A percentile compares a stretch with the other conserved stretches of the same genome.
Evolutionary conservation across 768 basidiomycete species (phyloP).

Genomic region (Phaeolepiota aurea): DNA sequence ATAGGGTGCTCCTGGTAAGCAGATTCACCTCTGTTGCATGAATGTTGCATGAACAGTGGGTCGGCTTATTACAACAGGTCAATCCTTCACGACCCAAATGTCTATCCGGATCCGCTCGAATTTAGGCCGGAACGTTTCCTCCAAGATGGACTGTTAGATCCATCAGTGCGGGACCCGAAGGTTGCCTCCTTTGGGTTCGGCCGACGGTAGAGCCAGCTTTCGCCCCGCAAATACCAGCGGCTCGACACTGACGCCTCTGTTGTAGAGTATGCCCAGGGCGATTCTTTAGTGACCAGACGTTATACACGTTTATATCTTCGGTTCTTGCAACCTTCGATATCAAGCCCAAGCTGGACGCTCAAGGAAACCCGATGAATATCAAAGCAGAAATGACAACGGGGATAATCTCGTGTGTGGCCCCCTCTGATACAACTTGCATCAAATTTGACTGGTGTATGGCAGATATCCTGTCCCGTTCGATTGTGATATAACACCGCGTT

Average conservation of each 20-base stretch:
- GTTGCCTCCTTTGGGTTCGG: constrained; percentile 14
- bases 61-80: constrained; percentile 12
- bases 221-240: neutral
- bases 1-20: neutral
- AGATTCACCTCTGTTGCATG: neutral
- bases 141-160: constrained; percentile 12
- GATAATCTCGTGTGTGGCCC: constrained; percentile 3
- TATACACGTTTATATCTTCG: constrained; percentile 16
- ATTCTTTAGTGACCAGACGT: constrained; percentile 12
- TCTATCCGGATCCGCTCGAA: constrained; percentile 24
- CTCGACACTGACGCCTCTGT: neutral
- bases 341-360: constrained; percentile 11
- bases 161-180: constrained; percentile 6
- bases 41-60: neutral
- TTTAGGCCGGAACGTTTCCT: constrained; percentile 31
- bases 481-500: constrained; percentile 2
- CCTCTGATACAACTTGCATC: neutral
- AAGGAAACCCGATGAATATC: constrained; percentile 12
- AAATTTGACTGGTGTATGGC: neutral
- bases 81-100: constrained; percentile 21
- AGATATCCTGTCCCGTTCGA: constrained; percentile 1
- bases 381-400: constrained; percentile 5
- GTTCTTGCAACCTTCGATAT: constrained; percentile 17
- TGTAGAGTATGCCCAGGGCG: constrained; percentile 11
- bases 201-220: constrained; percentile 10